Percentiles rank a stretch among this genome's conserved stretches.
phyloP scores from a whole-genome alignment of 1,284 basidiomycete species.

The Trametes versicolor region DNA sequence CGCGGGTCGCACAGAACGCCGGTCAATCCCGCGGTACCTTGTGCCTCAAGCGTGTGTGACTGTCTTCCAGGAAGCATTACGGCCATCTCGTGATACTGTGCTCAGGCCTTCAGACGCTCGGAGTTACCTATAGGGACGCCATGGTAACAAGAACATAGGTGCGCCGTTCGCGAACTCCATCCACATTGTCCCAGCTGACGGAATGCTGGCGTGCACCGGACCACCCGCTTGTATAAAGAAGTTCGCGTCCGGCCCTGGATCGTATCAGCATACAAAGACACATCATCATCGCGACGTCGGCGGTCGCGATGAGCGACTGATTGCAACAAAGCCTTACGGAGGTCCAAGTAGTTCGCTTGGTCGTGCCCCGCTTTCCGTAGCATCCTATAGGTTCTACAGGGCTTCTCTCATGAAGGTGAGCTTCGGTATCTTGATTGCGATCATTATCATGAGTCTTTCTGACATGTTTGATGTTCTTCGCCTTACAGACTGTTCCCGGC shows the following conservation, averaged over 20 bases:
- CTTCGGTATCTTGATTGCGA: conserved; percentile 23
- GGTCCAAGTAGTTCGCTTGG: neutral
- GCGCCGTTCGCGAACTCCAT: neutral
- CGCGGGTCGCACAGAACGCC: neutral
- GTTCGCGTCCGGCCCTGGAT: neutral
- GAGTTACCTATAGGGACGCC: neutral
- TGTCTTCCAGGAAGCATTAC: neutral
- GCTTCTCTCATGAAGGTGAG: conserved; percentile 3
- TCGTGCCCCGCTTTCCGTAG: neutral
- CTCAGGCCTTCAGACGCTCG: neutral
- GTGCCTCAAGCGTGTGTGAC: conserved; percentile 15
- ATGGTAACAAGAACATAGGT: conserved; percentile 20
- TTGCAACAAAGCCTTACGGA: conserved; percentile 8
- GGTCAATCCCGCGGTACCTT: conserved; percentile 12
- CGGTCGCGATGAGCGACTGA: conserved; percentile 6
- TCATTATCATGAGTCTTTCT: conserved; percentile 18
- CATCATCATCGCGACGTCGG: conserved; percentile 10
- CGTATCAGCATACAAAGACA: conserved; percentile 11
- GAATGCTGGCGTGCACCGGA: conserved; percentile 3
- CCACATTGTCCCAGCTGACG: conserved; percentile 1
- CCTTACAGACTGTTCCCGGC: neutral
- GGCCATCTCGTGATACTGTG: conserved; percentile 12
- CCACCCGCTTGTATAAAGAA: conserved; percentile 9
- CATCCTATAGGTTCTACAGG: neutral
- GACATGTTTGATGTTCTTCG: conserved; percentile 19